Percentiles rank a stretch among this genome's conserved stretches.
Evolutionary conservation across 2,329 filamentous ascomycete genomes (phyloP).

Genomic region (Trichoderma sp.): DNA sequence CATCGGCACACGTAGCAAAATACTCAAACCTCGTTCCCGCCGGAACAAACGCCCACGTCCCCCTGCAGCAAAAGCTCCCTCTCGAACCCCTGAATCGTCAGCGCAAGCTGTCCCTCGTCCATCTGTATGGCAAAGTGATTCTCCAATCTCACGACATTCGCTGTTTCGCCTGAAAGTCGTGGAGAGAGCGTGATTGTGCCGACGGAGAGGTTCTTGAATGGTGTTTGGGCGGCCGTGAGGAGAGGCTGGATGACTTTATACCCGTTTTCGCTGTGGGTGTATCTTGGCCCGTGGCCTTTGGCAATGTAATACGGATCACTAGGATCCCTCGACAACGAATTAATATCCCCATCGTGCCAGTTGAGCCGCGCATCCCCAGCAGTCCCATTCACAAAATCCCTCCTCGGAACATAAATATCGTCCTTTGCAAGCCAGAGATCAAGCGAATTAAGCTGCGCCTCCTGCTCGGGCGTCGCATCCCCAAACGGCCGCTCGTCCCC

Average conservation of each 20-base stretch:
- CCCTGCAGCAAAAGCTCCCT: slow-evolving; percentile 33
- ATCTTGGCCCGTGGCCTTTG: slow-evolving; percentile 34
- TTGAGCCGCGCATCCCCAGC: slow-evolving; percentile 27
- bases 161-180: slow-evolving; percentile 28
- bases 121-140: slow-evolving; percentile 35
- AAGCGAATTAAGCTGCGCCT: slow-evolving; percentile 21
- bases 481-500: slow-evolving; percentile 31
- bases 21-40: slow-evolving; percentile 33
- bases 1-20: slow-evolving; percentile 33
- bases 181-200: slow-evolving; percentile 32
- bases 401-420: slow-evolving; percentile 29
- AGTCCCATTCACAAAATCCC: slow-evolving; percentile 34
- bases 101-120: slow-evolving; percentile 35
- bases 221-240: slow-evolving; percentile 28
- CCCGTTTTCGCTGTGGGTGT: slow-evolving; percentile 31
- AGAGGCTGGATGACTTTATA: slow-evolving; percentile 35
- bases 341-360: slow-evolving; percentile 33
- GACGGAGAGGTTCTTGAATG: slow-evolving; percentile 32
- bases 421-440: slow-evolving; percentile 30
- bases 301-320: slow-evolving; percentile 32
- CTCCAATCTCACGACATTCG: slow-evolving; percentile 23
- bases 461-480: slow-evolving; percentile 29
- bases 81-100: slow-evolving; percentile 34
- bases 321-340: slow-evolving; percentile 25
- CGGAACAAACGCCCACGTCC: slow-evolving; percentile 37